These are phyloP conservation scores for Dissophora globulifera DNA, from an alignment of 192 early-diverging fungal species.

Conservation along the genomic window DNA sequence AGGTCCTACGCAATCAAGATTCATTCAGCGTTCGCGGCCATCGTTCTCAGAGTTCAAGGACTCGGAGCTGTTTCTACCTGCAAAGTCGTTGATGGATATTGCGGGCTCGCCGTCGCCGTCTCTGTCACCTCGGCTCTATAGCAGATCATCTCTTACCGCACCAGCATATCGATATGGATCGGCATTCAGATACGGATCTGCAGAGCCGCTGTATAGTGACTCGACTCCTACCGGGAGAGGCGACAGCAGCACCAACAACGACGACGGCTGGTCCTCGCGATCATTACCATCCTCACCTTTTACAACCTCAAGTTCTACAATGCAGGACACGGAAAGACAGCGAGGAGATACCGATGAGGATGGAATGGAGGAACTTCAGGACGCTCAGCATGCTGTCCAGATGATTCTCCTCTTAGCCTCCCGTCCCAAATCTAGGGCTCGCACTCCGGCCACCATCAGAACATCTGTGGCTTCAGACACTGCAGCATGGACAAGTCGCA, in stretches of 20 bases:
- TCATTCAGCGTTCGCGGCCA: constrained; percentile 1
- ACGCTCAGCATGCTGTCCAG: constrained; percentile 21
- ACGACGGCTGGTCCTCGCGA: constrained; percentile 15
- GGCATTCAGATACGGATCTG: neutral
- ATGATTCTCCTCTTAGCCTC: constrained; percentile 34
- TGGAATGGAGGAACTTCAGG: neutral
- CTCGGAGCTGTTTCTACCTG: constrained; percentile 34
- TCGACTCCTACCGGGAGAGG: neutral
- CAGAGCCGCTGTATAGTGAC: constrained; percentile 19
- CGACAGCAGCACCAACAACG: neutral
- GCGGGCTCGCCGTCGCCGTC: constrained; percentile 18
- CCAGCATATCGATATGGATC: too few species aligned
- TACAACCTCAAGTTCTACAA: neutral
- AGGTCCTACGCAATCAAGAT: too few species aligned
- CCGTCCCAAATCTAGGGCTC: too few species aligned
- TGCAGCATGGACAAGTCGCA: neutral
- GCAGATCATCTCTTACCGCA: neutral
- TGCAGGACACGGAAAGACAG: neutral
- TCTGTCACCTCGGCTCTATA: constrained; percentile 4
- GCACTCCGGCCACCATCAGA: too few species aligned
- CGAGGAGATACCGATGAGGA: neutral
- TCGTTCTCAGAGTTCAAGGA: constrained; percentile 41
- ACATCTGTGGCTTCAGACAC: too few species aligned
- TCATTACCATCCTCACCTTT: constrained; percentile 12
- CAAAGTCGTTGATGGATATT: constrained; percentile 41